Evolutionary conservation across 495 filamentous ascomycete species (phyloP), one percentile per base, ranked within the genome.

Genomic region (Hypoxylon rickii): DNA sequence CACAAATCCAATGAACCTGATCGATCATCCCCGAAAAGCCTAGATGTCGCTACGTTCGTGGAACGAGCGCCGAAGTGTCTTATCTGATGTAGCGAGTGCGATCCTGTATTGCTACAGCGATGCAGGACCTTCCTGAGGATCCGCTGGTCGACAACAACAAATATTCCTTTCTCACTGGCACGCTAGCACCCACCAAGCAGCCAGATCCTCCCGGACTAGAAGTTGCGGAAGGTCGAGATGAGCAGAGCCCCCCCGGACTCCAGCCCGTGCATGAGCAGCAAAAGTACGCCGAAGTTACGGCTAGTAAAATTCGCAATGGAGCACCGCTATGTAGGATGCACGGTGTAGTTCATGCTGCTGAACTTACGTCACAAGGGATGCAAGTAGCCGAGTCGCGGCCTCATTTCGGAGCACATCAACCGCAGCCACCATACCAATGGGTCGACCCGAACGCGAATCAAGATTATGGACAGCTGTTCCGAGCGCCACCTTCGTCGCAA

Each of bases 91-190:
- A 51, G 36, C 31, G 34, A 29, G n/a, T n/a, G n/a, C n/a, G n/a
- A n/a, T n/a, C n/a, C n/a, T 29, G 24, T 51, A 41, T 33, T 46
- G 41, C 51, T 40, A 42, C 51, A 47, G 57, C 57, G 42, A 61
- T 61, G 58, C 51, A 61, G 45, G 44, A 51, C 29, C 44, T 44
- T 22, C 11, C 40, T 19, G 33, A 45, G 16, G 51, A 61, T 51
- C 51, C 16, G 18, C 13, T 22, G 19, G 51, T 55, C 31, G 51
- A 61, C 46, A 42, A 47, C 34, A 46, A 55, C 13, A 55, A 61
- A 16, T 61, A 61, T 19, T 16, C 49, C 45, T 61, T 61, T 6
- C 57, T 51, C 2, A 19, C 44, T 8, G 29, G 22, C 12, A 32
- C 45, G 3, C 10, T 61, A 43, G 33, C 13, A 13, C 36, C 18